Base-by-base conservation (phyloP, 2,329 filamentous ascomycete genomes). In the Cladosporium sp. region DNA sequence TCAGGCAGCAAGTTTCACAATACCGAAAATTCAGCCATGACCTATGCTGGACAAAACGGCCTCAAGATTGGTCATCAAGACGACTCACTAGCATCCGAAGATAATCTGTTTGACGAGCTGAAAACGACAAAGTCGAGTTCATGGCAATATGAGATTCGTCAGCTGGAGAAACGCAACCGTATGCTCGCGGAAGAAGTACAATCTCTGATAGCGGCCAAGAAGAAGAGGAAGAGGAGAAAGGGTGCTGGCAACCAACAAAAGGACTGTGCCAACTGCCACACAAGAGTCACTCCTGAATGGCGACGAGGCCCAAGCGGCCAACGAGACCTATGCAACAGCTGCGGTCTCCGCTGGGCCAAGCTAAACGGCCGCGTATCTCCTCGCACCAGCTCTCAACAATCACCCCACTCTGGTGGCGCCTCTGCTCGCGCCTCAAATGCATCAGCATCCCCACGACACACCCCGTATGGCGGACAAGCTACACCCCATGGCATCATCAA, bases 301-400 rank as follows among this genome's bases (percentile, higher is more conserved):
- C 82, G 92, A 60, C 78, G 91, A 65, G 92, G 92, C 18, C 92
- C 92, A 1, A 96, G 89, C 67, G 92, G 92, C 7, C 88, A 96
- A 64, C 81, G 92, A 61, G 92, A 96, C 73, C 74, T 97, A 27
- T 97, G 92, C 70, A 97, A 97, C 71, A 95, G 89, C 69, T 97
- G 92, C 72, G 92, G 92, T 47, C 73, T 96, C 61, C 80, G 92
- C 56, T 97, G 89, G 88, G 92, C 92, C 37, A 97, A 97, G 74
- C 87, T 96, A 78, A 80, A 80, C 65, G 79, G 79, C 47, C 76
- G 78, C 50, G 75, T 80, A 15, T 80, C 77, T 3, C 78, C 79
- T 7, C 70, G 78, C 53, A 74, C 73, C 4, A 73, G 69, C 2
- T 77, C 75, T 2, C 71, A 73, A 48, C 68, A 73, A 9, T 69